Evolutionary conservation across 2,329 filamentous ascomycete genomes (phyloP).

Genomic region (Dactylellina parvicollis): DNA sequence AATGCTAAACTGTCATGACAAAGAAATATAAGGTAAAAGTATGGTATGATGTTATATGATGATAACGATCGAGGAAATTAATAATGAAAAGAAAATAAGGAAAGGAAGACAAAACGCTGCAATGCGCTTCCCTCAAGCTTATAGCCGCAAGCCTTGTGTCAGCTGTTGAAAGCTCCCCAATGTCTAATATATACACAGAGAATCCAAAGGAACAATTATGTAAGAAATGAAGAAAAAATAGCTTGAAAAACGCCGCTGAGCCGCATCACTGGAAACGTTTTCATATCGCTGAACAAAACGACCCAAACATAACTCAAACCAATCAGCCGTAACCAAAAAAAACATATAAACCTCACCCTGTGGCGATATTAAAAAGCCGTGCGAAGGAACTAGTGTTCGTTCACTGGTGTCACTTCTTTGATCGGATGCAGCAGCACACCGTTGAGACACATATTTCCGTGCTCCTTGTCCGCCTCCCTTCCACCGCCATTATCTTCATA

Average conservation of each 20-base stretch:
- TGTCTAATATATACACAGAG: slow-evolving; percentile 48
- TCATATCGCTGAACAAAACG: slow-evolving; percentile 33
- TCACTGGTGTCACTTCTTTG: slow-evolving; percentile 67
- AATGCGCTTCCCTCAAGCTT: slow-evolving; percentile 20
- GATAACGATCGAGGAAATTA: not conserved
- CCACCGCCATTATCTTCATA: slow-evolving; percentile 67
- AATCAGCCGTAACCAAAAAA: slow-evolving; percentile 16
- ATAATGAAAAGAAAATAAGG: slow-evolving; percentile 16
- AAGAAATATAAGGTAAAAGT: slow-evolving; percentile 4
- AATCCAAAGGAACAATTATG: not conserved
- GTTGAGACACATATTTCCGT: slow-evolving; percentile 85
- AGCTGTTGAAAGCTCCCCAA: slow-evolving; percentile 23
- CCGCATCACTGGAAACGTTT: slow-evolving; percentile 39
- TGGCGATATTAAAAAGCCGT: no score
- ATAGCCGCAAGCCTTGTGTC: slow-evolving; percentile 5
- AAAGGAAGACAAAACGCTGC: slow-evolving; percentile 9
- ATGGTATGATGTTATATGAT: not conserved
- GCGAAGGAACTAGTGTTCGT: slow-evolving; percentile 33
- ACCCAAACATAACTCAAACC: slow-evolving; percentile 23
- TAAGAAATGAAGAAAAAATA: slow-evolving; percentile 2
- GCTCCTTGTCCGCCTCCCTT: slow-evolving; percentile 62
- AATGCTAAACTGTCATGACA: slow-evolving; percentile 17
- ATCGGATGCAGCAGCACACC: slow-evolving; percentile 90
- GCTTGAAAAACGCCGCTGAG: slow-evolving; percentile 29
- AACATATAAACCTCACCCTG: not conserved